Evolutionary conservation across 805 yeast genomes (phyloP).

Genomic region (Suhomyces pyralidae): DNA sequence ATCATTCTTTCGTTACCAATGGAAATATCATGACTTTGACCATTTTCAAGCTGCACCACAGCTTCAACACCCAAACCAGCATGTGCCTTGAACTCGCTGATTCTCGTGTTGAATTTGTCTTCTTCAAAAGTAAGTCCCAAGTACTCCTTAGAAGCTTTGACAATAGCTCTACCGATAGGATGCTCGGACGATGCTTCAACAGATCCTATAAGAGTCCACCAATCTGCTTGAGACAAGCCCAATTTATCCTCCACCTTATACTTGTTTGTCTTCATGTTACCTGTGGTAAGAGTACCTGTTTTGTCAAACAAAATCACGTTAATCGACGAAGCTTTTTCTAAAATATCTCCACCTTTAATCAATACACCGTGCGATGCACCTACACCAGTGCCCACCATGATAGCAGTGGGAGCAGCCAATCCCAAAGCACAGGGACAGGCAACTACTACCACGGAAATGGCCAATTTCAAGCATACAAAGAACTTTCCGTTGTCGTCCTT

Average conservation of each 20-base stretch:
- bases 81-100: conserved; percentile 34
- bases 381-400: conserved; percentile 98
- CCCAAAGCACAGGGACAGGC: conserved; percentile 99
- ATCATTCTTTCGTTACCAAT: conserved; percentile 56
- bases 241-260: conserved; percentile 17
- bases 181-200: conserved; percentile 78
- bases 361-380: conserved; percentile 89
- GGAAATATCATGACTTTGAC: conserved; percentile 26
- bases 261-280: conserved; percentile 55
- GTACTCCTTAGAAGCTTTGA: conserved; percentile 28
- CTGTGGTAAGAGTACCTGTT: conserved; percentile 92
- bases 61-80: conserved; percentile 49
- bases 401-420: conserved; percentile 96
- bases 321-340: conserved; percentile 68
- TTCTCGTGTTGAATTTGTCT: conserved; percentile 27
- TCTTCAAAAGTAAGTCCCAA: conserved; percentile 30
- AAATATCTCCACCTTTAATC: conserved; percentile 88
- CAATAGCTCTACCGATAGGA: conserved; percentile 78
- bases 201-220: conserved; percentile 56
- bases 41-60: conserved; percentile 27
- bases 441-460: conserved; percentile 90
- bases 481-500: conserved; percentile 51
- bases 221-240: conserved; percentile 19
- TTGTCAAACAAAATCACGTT: conserved; percentile 81
- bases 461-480: conserved; percentile 68